These are phyloP conservation scores for Sugiyamaella boreocaroliniensis DNA, from an alignment of 805 yeast species.

Conservation along the genomic window DNA sequence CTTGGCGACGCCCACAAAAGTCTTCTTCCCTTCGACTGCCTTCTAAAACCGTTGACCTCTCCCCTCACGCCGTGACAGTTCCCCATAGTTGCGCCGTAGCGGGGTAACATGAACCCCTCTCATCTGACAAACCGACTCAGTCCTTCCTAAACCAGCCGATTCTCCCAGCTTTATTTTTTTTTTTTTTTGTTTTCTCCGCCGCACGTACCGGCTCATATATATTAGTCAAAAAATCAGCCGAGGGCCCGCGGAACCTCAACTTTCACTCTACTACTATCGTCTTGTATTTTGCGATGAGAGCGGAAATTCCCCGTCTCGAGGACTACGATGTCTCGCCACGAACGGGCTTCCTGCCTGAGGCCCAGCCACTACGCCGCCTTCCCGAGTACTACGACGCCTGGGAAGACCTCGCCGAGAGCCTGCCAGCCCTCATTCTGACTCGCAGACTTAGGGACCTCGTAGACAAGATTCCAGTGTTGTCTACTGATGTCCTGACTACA, in stretches of 20 bases:
- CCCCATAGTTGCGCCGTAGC: no score
- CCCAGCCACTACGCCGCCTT: constrained; percentile 53
- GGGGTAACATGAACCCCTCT: no score
- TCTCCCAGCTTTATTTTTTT: not conserved
- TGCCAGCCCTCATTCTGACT: constrained; percentile 70
- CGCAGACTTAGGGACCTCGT: constrained; percentile 53
- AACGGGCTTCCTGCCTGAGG: constrained; percentile 75
- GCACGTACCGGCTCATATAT: not conserved
- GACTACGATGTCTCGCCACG: constrained; percentile 64
- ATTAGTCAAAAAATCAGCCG: not conserved
- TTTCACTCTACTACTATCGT: not conserved
- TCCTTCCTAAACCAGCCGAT: not conserved
- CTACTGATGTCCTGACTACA: constrained; percentile 39
- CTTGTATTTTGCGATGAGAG: constrained; percentile 18
- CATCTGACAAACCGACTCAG: no score
- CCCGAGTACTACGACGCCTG: constrained; percentile 68
- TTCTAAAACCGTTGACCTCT: no score
- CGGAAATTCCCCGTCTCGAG: constrained; percentile 43
- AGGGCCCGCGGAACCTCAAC: not conserved
- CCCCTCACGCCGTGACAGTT: no score
- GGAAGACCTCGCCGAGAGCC: constrained; percentile 60
- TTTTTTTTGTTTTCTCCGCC: not conserved
- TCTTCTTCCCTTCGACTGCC: no score
- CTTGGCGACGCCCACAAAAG: no score
- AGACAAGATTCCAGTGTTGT: constrained; percentile 56